Evolutionary conservation across 2,329 filamentous ascomycete genomes (phyloP), one percentile per base, ranked within the genome.

Genomic region (Cladosporium sp.): DNA sequence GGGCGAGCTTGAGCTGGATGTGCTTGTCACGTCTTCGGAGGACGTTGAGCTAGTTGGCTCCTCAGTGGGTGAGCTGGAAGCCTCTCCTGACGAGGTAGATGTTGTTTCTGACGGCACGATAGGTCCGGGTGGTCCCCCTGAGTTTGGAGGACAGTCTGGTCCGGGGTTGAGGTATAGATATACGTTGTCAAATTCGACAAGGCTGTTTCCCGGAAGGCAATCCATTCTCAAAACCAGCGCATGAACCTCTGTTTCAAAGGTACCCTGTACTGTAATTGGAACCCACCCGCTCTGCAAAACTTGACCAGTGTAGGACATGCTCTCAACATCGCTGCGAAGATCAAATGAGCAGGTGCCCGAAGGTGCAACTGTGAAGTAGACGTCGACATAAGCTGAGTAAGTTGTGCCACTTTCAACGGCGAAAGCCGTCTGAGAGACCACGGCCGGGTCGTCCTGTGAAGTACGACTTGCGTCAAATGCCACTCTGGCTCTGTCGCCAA

Each of bases 271-370:
- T 9, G 22, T 27, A 9, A 5, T 5, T 4, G 22, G 22, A 4
- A 5, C 5, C 22, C 22, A 38, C 22, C 22, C 22, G 22, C 9
- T 27, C 22, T 27, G 22, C 5, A 27, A 27, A 15, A 43, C 43
- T 30, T 50, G 47, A 12, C 35, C 35, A 16, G 39, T 50, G 20
- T 7, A 15, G 33, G 43, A 38, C 9, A 50, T 38, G 16, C 15
- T 38, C 22, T 50, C 47, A 5, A 50, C 15, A 7, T 43, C 32
- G n/a, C 20, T 43, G 15, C 15, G 8, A 15, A 50, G 38, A 15
- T 19, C 18, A 4, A 50, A 39, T 13, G 32, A 30, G 11, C 47
- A 50, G 32, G 11, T 25, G 15, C 40, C 39, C 1, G 32, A 7
- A 3, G 39, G n/a, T 15, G 22, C 5, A 5, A 49, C 19, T 7